A percentile compares a stretch with the other conserved stretches of the same genome.
Evolutionary conservation across 176 grass and related monocot genomes (phyloP).

Genomic region (barley (Hordeum vulgare)): MorexV3_pseudomolecules_assembly NC_058523.1:389948095-389948594

Average conservation of each 20-base stretch:
- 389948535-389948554: no score
- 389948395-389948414: no score
- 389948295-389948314: constrained; percentile 5
- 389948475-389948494: no score
- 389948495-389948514: no score
- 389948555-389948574: no score
- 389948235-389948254: background rate
- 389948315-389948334: background rate
- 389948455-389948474: no score
- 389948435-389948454: no score
- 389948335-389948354: background rate
- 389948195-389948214: background rate
- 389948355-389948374: background rate
- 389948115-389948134: background rate
- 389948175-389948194: constrained; percentile 5
- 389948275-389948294: constrained; percentile 24
- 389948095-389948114: background rate
- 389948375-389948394: background rate
- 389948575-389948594: no score
- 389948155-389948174: background rate
- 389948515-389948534: no score
- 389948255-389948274: constrained; percentile 14
- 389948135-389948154: background rate
- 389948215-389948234: background rate
- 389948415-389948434: no score